phyloP scores from a whole-genome alignment of 345 rosid species.

The Hibiscus syriacus region DNA sequence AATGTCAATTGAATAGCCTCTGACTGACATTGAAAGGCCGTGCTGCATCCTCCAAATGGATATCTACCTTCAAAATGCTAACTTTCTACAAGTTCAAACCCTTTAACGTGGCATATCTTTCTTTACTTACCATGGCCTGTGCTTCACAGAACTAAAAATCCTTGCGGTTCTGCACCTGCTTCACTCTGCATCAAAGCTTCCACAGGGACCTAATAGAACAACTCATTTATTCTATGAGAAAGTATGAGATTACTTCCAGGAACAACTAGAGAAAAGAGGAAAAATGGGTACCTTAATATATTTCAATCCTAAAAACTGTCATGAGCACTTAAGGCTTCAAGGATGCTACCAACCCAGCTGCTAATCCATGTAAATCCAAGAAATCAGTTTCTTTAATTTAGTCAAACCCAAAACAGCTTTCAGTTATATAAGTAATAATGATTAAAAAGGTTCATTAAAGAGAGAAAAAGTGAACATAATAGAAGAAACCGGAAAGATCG shows the following conservation, averaged over 20 bases:
- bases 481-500: background rate
- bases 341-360: constrained; percentile 85
- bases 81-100: background rate
- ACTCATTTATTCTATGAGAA: background rate
- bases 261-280: background rate
- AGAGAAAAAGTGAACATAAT: background rate
- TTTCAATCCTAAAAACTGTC: constrained; percentile 15
- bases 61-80: background rate
- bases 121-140: background rate
- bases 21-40: constrained; percentile 16
- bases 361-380: constrained; percentile 12
- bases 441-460: background rate
- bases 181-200: constrained; percentile 1
- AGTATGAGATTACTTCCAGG: background rate
- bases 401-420: background rate
- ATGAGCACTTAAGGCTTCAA: constrained; percentile 56
- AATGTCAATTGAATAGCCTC: constrained; percentile 12
- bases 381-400: background rate
- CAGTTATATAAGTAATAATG: background rate
- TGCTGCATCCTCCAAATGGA: background rate
- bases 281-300: background rate
- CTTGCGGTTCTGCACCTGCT: background rate
- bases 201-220: constrained; percentile 5
- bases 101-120: background rate
- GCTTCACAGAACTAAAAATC: background rate